Evolutionary conservation across 495 filamentous ascomycete genomes (phyloP).

Genomic region (Neurospora sp.): DNA sequence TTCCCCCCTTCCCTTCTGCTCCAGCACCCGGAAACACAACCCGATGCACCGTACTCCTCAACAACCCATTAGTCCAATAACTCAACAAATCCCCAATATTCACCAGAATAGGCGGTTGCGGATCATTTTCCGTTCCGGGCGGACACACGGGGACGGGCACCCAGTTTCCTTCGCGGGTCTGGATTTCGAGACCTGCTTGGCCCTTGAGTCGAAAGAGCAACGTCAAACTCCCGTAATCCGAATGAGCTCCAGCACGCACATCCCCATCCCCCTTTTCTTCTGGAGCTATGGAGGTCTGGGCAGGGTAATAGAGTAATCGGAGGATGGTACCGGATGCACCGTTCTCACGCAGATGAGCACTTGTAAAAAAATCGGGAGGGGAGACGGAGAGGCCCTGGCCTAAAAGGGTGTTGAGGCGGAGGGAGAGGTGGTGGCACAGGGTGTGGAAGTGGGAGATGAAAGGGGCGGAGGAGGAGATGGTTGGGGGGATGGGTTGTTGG

Average conservation of each 20-base stretch:
- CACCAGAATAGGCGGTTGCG: conserved; percentile 69
- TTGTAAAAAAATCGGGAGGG: conserved; percentile 55
- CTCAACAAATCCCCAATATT: conserved; percentile 88
- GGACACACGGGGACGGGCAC: conserved; percentile 52
- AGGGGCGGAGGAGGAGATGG: conserved; percentile 44
- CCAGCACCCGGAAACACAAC: conserved; percentile 60
- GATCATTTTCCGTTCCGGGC: conserved; percentile 39
- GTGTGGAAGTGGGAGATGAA: conserved; percentile 55
- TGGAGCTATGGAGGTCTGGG: conserved; percentile 13
- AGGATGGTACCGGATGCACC: conserved; percentile 65
- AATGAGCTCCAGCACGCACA: conserved; percentile 81
- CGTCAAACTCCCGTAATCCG: conserved; percentile 83
- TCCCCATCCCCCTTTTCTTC: conserved; percentile 34
- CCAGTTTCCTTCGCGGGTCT: conserved; percentile 49
- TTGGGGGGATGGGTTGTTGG: conserved; percentile 67
- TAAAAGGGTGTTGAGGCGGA: conserved; percentile 61
- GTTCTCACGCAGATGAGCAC: conserved; percentile 50
- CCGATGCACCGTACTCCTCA: conserved; percentile 79
- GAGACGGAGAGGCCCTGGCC: conserved; percentile 55
- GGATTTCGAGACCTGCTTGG: conserved; percentile 82
- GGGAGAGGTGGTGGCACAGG: conserved; percentile 64
- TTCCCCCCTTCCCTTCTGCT: conserved; percentile 1
- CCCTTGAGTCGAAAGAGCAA: conserved; percentile 76
- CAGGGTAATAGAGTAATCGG: conserved; percentile 72
- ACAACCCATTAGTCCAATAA: conserved; percentile 82